A percentile compares a stretch with the other conserved stretches of the same genome.
Evolutionary conservation across 2,329 filamentous ascomycete genomes (phyloP).

Genomic region (Domatiomyces catenatus): DNA sequence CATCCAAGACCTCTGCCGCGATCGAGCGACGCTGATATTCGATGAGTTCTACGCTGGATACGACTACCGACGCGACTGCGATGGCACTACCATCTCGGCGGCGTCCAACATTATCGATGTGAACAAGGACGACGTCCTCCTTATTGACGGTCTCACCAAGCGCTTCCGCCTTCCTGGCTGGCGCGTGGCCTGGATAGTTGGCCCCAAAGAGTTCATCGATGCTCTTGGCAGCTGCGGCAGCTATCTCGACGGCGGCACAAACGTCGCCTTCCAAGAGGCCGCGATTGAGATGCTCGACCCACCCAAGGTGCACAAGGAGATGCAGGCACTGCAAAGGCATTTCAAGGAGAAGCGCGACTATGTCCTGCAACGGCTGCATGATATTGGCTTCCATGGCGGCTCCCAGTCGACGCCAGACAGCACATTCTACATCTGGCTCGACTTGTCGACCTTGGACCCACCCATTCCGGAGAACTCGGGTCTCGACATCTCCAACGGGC

Average conservation of each 20-base stretch:
- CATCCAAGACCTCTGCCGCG: conserved; percentile 86
- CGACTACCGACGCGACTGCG: conserved; percentile 87
- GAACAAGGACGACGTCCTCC: conserved; percentile 75
- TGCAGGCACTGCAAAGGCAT: conserved; percentile 75
- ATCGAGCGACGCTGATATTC: conserved; percentile 78
- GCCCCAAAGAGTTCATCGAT: conserved; percentile 90
- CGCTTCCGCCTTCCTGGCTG: conserved; percentile 90
- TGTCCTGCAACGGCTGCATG: conserved; percentile 60
- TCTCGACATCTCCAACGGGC: conserved; percentile 65
- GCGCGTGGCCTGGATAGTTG: conserved; percentile 92
- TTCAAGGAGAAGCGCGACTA: conserved; percentile 92
- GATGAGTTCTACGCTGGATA: conserved; percentile 96
- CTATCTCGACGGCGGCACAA: conserved; percentile 87
- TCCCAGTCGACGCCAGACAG: conserved; percentile 74
- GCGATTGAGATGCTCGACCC: conserved; percentile 90
- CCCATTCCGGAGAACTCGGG: conserved; percentile 44
- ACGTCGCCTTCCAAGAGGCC: conserved; percentile 89
- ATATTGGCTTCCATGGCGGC: conserved; percentile 60
- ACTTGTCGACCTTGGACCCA: conserved; percentile 35
- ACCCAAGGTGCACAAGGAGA: conserved; percentile 61
- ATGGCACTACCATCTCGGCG: conserved; percentile 74
- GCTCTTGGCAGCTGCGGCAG: conserved; percentile 84
- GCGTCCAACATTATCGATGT: conserved; percentile 80
- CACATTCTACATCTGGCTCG: conserved; percentile 84
- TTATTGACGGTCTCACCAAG: conserved; percentile 93